Evolutionary conservation across 441 rosid species (phyloP).

Genomic region (Populus hybrid): DNA sequence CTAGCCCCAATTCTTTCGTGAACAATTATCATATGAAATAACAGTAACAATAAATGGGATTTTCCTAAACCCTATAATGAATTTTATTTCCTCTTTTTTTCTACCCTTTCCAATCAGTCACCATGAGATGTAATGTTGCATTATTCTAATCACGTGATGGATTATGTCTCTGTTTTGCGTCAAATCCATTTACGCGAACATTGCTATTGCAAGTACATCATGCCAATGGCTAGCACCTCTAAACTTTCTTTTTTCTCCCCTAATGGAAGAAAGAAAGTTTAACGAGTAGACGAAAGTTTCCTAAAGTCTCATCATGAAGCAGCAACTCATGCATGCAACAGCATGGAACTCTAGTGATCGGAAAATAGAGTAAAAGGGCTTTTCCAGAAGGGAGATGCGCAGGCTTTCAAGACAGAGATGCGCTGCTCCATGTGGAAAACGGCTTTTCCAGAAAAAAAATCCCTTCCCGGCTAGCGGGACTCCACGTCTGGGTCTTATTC

Average conservation of each 20-base stretch:
- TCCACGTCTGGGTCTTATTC: no score
- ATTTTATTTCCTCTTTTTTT: no score
- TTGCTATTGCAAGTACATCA: background rate
- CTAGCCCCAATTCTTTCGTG: slow-evolving; percentile 20
- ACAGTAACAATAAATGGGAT: background rate
- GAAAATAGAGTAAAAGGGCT: background rate
- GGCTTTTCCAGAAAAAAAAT: no score
- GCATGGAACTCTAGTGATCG: background rate
- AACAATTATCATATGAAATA: background rate
- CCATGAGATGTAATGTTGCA: background rate
- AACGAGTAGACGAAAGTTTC: background rate
- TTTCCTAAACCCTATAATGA: background rate
- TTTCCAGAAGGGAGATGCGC: no score
- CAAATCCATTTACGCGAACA: background rate
- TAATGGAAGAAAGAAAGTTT: background rate
- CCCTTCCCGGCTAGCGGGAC: no score
- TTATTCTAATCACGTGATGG: background rate
- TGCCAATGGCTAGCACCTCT: background rate
- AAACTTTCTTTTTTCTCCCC: background rate
- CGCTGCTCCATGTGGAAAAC: no score
- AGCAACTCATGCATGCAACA: background rate
- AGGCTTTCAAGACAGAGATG: no score
- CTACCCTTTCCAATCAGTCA: background rate
- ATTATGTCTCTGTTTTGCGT: no score
- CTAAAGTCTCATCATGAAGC: background rate